These are phyloP conservation scores for Leccinellum luteum DNA, from an alignment of 768 basidiomycete genomes.

Conservation along the genomic window DNA sequence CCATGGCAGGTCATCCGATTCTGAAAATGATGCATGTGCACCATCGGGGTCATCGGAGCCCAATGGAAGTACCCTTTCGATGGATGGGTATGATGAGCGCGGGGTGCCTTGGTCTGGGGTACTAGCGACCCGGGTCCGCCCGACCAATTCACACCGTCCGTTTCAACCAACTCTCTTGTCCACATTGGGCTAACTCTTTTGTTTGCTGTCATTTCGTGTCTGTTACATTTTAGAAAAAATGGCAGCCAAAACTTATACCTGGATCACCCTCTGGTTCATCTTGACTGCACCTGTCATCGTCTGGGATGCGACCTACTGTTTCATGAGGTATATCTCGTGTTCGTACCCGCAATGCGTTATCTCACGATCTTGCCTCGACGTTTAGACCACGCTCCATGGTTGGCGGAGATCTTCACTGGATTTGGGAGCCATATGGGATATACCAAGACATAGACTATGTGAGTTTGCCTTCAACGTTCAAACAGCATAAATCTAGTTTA, in stretches of 20 bases:
- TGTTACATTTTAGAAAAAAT: conserved; percentile 26
- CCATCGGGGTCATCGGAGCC: not conserved
- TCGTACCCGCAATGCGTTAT: no score
- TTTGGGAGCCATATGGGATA: conserved; percentile 80
- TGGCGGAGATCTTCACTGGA: conserved; percentile 89
- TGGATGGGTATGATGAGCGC: not conserved
- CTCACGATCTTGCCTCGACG: not conserved
- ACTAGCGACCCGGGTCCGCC: not conserved
- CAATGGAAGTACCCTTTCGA: not conserved
- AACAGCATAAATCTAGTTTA: not conserved
- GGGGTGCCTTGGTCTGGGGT: not conserved
- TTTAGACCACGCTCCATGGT: conserved; percentile 81
- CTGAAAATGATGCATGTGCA: not conserved
- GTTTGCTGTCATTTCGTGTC: no score
- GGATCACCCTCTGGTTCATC: conserved; percentile 70
- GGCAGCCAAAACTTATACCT: conserved; percentile 52
- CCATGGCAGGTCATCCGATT: not conserved
- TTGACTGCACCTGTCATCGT: conserved; percentile 49
- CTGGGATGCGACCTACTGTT: conserved; percentile 84
- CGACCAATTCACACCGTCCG: conserved; percentile 1
- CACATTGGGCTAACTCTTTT: not conserved
- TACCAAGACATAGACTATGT: conserved; percentile 66
- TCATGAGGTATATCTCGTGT: conserved; percentile 53
- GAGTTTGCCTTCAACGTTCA: conserved; percentile 18
- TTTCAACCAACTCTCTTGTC: not conserved